These are phyloP conservation scores for Gamsiella multidivaricata DNA, from an alignment of 192 early-diverging fungal species.

Conservation along the genomic window DNA sequence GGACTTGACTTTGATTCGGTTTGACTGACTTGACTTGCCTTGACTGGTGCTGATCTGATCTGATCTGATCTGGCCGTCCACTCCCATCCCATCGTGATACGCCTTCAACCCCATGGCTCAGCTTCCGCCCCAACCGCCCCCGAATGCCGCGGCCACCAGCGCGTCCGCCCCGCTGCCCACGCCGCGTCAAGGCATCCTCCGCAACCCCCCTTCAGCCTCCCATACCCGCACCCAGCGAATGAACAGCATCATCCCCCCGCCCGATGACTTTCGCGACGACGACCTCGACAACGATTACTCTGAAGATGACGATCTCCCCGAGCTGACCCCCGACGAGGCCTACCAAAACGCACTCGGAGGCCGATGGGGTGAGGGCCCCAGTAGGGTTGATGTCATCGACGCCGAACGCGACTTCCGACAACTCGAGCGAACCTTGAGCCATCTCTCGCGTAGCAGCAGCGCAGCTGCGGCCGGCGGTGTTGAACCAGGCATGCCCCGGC, in stretches of 20 bases:
- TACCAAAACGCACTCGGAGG: conserved; percentile 31
- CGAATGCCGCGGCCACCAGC: conserved; percentile 4
- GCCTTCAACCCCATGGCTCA: too few relatives aligned
- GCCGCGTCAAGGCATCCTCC: conserved; percentile 25
- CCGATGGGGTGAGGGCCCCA: conserved; percentile 50
- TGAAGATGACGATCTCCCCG: not conserved
- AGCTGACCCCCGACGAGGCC: conserved; percentile 22
- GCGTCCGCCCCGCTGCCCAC: not conserved
- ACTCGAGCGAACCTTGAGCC: conserved; percentile 27
- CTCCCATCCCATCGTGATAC: too few relatives aligned
- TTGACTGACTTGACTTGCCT: too few relatives aligned
- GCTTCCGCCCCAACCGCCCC: too few relatives aligned
- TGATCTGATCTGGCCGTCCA: too few relatives aligned
- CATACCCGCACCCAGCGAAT: not conserved
- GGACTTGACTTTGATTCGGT: too few relatives aligned
- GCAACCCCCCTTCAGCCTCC: not conserved
- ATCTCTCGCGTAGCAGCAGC: conserved; percentile 23
- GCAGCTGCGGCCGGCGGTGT: not conserved
- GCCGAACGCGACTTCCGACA: conserved; percentile 43
- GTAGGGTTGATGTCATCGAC: conserved; percentile 43
- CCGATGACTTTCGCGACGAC: conserved; percentile 15
- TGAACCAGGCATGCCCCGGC: not conserved
- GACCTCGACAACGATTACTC: conserved; percentile 11
- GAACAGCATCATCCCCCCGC: conserved; percentile 37
- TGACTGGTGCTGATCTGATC: too few relatives aligned